Percentiles rank a stretch among this genome's conserved stretches.
phyloP scores from a whole-genome alignment of 257 asterid genomes.

The Knoxia roxburghii region DNA sequence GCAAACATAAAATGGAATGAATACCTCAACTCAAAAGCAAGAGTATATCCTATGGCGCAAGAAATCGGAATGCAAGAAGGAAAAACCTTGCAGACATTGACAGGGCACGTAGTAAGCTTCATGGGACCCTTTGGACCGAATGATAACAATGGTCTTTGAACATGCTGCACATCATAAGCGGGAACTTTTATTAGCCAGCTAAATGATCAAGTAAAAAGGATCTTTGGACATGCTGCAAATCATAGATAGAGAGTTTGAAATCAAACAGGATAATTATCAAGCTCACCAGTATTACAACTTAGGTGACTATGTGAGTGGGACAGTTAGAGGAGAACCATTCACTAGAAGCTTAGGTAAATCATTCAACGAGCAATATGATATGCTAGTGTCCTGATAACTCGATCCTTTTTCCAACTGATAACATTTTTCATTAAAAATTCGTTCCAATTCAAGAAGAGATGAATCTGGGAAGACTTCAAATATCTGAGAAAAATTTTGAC shows the following conservation, averaged over 20 bases:
- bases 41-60: slow-evolving; percentile 9
- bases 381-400: background rate
- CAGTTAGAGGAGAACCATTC: background rate
- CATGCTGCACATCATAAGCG: slow-evolving; percentile 58
- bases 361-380: background rate
- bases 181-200: slow-evolving; percentile 16
- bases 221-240: background rate
- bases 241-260: background rate
- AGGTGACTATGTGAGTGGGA: background rate
- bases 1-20: slow-evolving; percentile 13
- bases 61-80: slow-evolving; percentile 9
- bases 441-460: background rate
- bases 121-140: slow-evolving; percentile 91
- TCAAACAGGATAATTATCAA: background rate
- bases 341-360: background rate
- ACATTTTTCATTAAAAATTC: background rate
- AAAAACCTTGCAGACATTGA: slow-evolving; percentile 80
- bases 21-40: slow-evolving; percentile 9
- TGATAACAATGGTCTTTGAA: slow-evolving; percentile 83
- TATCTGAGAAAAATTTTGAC: background rate
- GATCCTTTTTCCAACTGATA: background rate
- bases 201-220: background rate
- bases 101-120: slow-evolving; percentile 70
- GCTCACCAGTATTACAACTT: background rate
- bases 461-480: background rate